Base-by-base conservation (phyloP, 352 stramenopile species). In the Globisporangium megalacanthum region DNA sequence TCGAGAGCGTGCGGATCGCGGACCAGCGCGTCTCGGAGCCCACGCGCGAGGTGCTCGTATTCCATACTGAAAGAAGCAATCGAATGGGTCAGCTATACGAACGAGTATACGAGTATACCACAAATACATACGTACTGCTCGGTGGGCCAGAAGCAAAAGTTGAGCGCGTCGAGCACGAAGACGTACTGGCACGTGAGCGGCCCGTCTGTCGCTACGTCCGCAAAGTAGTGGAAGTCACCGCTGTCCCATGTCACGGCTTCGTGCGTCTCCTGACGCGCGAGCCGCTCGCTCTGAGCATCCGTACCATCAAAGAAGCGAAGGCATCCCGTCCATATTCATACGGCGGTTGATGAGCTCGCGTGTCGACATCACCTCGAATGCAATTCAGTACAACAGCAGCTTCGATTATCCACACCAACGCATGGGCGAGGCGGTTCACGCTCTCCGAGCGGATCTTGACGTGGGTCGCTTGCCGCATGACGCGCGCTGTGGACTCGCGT, bases 131-230 rank as follows among this genome's bases (percentile, higher is more conserved):
- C 53, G 42, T 50, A 86, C 75, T 80, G 65, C 65, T 83, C 61
- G 19, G 73, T 88, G 7, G 88, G 88, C 88, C 88, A 96, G 67
- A 96, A 96, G 67, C 88, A 96, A 58, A 94, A 96, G 62, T 96
- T 96, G 56, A 96, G 74, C 29, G 84, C 79, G 68, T 96, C 88
- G 57, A 95, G 65, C 36, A 95, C 83, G 54, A 96, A 90, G 9
- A 94, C 79, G 57, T 95, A 96, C 58, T 95, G 84, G 39, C 77
- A 91, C 9, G 87, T 96, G 31, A 92, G 46, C 17, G 77, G 75
- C 1, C 85, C 85, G 36, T 81, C 70, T n/a, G 62, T n/a, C 22
- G 64, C 66, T 31, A 85, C 79, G 39, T 96, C 86, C 1, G 60
- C 77, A 47, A 79, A 89, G 67, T 92, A 96, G 70, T 96, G 86